A percentile compares a stretch with the other conserved stretches of the same genome.
Conservation (phyloP, 164 flowering plant genomes). For the Stephania yunnanensis region DNA sequence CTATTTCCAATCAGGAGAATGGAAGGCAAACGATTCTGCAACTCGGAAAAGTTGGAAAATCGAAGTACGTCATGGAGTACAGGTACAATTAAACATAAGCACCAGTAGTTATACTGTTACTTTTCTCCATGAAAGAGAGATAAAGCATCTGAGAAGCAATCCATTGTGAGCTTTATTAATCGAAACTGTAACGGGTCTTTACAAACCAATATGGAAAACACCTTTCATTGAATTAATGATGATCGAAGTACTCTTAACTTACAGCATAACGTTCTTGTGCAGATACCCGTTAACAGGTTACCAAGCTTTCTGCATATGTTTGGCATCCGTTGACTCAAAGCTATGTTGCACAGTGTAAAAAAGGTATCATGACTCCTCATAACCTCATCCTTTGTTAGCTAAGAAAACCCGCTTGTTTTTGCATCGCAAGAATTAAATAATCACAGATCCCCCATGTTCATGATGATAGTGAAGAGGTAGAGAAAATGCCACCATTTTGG, state of each 20-base stretch:
- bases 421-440: background rate
- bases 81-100: conserved; percentile 36
- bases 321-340: conserved; percentile 92
- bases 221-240: background rate
- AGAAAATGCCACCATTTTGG: background rate
- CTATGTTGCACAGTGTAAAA: conserved; percentile 70
- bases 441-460: background rate
- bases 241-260: too few relatives aligned
- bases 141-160: background rate
- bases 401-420: background rate
- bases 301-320: conserved; percentile 89
- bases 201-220: too few relatives aligned
- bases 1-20: conserved; percentile 35
- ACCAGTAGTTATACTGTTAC: background rate
- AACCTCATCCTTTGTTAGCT: conserved; percentile 9
- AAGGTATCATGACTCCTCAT: background rate
- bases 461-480: background rate
- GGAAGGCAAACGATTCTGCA: conserved; percentile 77
- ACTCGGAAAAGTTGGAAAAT: conserved; percentile 74
- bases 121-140: background rate
- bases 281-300: conserved; percentile 88
- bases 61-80: conserved; percentile 80
- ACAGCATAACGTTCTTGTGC: conserved; percentile 17
- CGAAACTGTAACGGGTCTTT: too few relatives aligned
- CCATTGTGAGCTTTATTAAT: background rate